phyloP scores from a whole-genome alignment of 106 monocot species.

The Platanthera guangdongensis region DNA sequence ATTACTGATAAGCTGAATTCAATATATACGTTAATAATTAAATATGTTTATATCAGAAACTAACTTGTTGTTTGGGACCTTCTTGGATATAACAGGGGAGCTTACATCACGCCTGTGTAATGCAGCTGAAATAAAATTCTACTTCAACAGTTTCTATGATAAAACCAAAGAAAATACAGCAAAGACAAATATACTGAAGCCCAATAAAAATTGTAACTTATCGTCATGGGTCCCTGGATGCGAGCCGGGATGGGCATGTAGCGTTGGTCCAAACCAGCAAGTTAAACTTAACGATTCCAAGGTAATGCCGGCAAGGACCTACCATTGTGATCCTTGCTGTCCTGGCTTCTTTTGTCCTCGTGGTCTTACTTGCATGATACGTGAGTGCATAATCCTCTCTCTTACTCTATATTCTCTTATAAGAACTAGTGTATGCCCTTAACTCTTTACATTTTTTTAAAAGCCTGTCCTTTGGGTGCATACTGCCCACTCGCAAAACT shows the following conservation, averaged over 20 bases:
- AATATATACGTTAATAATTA: not conserved
- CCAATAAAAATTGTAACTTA: constrained; percentile 81
- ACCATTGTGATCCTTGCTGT: constrained; percentile 51
- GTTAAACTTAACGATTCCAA: constrained; percentile 45
- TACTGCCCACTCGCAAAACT: constrained; percentile 71
- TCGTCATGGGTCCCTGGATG: constrained; percentile 75
- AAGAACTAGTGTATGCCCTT: constrained; percentile 4
- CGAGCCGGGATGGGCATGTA: constrained; percentile 93
- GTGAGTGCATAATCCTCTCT: constrained; percentile 30
- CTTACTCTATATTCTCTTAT: not conserved
- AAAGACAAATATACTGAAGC: constrained; percentile 42
- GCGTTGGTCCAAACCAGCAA: constrained; percentile 29
- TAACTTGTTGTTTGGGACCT: not conserved
- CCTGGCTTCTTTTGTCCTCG: constrained; percentile 73
- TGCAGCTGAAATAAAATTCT: constrained; percentile 84
- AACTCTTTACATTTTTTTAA: constrained; percentile 10
- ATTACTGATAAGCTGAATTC: not conserved
- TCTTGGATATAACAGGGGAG: constrained; percentile 36
- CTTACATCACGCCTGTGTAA: constrained; percentile 59
- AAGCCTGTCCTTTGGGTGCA: constrained; percentile 89
- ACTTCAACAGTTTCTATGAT: constrained; percentile 50
- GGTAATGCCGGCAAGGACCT: constrained; percentile 34
- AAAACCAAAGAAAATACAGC: constrained; percentile 15
- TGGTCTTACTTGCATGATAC: constrained; percentile 77
- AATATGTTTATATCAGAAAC: not conserved